These are phyloP conservation scores for Porcisia deanei DNA, from an alignment of 208 protist genomes.

Conservation along the genomic window DNA sequence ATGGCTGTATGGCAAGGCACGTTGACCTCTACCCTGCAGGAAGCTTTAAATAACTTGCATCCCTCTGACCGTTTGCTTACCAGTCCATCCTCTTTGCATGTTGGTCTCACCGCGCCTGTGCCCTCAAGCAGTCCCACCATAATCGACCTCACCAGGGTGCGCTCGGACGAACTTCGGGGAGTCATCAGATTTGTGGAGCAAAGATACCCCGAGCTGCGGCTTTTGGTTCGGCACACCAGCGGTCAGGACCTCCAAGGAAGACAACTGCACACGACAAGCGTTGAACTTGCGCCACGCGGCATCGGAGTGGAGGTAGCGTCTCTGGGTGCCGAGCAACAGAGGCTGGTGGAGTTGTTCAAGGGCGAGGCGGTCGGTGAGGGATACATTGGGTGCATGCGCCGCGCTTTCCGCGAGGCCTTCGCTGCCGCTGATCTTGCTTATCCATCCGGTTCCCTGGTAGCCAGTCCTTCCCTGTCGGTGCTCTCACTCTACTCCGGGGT, in stretches of 20 bases:
- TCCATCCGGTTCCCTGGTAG: neutral
- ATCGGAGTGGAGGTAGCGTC: neutral
- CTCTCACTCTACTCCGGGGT: slow-evolving; percentile 20
- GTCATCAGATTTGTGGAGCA: slow-evolving; percentile 17
- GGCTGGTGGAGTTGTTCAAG: slow-evolving; percentile 43
- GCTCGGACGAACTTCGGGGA: slow-evolving; percentile 11
- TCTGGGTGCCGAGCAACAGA: slow-evolving; percentile 29
- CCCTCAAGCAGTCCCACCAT: neutral
- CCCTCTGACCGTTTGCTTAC: neutral
- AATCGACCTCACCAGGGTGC: slow-evolving; percentile 18
- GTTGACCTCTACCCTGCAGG: slow-evolving; percentile 8
- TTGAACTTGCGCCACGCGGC: slow-evolving; percentile 33
- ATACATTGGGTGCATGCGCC: slow-evolving; percentile 24
- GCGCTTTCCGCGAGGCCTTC: slow-evolving; percentile 63
- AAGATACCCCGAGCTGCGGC: slow-evolving; percentile 45
- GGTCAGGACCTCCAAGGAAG: slow-evolving; percentile 59
- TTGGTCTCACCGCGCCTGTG: neutral
- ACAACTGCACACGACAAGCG: slow-evolving; percentile 60
- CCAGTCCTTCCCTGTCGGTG: neutral
- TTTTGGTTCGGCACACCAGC: slow-evolving; percentile 58
- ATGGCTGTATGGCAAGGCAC: slow-evolving; percentile 16
- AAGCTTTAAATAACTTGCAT: slow-evolving; percentile 15
- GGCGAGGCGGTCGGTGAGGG: slow-evolving; percentile 54
- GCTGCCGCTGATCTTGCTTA: slow-evolving; percentile 18
- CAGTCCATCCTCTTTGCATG: neutral